Evolutionary conservation across 2,329 filamentous ascomycete genomes (phyloP).

Genomic region (Furcasterigmium furcatum): DNA sequence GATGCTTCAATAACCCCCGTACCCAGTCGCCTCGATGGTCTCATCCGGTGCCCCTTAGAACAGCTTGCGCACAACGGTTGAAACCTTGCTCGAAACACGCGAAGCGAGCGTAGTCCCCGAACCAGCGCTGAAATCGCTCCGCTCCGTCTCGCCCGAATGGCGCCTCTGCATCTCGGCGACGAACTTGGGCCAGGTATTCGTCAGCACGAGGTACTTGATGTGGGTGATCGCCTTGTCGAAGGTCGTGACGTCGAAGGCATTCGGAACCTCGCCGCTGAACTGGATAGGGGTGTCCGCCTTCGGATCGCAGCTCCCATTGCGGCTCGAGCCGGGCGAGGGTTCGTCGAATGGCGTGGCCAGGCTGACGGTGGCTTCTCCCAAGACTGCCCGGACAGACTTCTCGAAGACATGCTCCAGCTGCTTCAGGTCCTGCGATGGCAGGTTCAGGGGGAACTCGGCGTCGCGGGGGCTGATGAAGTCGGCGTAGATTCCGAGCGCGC

Average conservation of each 20-base stretch:
- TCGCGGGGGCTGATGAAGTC: constrained; percentile 57
- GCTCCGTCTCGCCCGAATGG: constrained; percentile 14
- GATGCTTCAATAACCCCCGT: too few relatives aligned
- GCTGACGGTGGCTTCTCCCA: constrained; percentile 33
- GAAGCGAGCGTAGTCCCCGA: constrained; percentile 14
- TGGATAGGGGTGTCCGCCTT: constrained; percentile 3
- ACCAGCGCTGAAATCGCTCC: constrained; percentile 11
- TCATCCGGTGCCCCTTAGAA: too few relatives aligned
- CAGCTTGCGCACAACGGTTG: background rate
- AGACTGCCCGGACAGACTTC: constrained; percentile 42
- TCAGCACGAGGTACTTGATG: constrained; percentile 49
- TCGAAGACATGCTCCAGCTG: constrained; percentile 56
- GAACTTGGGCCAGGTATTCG: constrained; percentile 26
- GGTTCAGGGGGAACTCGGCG: constrained; percentile 65
- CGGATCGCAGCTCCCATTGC: background rate
- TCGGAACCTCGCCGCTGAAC: constrained; percentile 25
- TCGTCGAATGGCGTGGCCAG: constrained; percentile 40
- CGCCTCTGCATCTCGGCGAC: constrained; percentile 22
- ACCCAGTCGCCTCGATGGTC: too few relatives aligned
- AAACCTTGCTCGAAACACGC: constrained; percentile 9
- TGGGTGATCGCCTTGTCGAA: constrained; percentile 52
- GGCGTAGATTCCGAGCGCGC: constrained; percentile 58
- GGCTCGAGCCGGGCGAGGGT: constrained; percentile 10
- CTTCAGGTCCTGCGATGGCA: constrained; percentile 54
- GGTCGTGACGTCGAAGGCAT: constrained; percentile 39